A percentile compares a stretch with the other conserved stretches of the same genome.
phyloP scores from a whole-genome alignment of 2,329 filamentous ascomycete genomes.

The Fusarium pseudonygamai region DNA sequence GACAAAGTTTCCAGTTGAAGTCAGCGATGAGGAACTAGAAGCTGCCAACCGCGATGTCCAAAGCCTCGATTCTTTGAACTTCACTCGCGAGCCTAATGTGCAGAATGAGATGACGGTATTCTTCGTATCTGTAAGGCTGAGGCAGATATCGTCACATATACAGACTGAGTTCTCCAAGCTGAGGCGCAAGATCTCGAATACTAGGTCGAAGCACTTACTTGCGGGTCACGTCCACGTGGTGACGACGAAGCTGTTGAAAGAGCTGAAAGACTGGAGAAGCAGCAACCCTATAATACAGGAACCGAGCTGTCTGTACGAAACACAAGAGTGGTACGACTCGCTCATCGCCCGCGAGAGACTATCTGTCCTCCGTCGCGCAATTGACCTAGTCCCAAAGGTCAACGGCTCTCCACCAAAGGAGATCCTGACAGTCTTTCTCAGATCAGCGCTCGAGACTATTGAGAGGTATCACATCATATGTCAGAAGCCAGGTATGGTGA shows the following conservation, averaged over 20 bases:
- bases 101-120: constrained; percentile 44
- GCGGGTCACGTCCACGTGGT: constrained; percentile 39
- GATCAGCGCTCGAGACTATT: constrained; percentile 51
- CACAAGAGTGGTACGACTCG: constrained; percentile 56
- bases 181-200: background rate
- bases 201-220: background rate
- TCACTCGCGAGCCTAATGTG: background rate
- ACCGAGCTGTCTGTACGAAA: constrained; percentile 54
- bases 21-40: constrained; percentile 26
- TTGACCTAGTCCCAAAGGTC: constrained; percentile 50
- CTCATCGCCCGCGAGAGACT: constrained; percentile 53
- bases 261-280: constrained; percentile 50
- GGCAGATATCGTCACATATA: constrained; percentile 53
- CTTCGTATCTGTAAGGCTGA: constrained; percentile 49
- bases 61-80: background rate
- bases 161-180: constrained; percentile 44
- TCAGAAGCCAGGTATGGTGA: constrained; percentile 47
- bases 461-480: constrained; percentile 51
- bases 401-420: constrained; percentile 47
- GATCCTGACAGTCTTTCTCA: constrained; percentile 47
- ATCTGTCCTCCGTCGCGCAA: constrained; percentile 52
- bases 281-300: constrained; percentile 45
- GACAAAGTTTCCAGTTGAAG: constrained; percentile 23
- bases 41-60: background rate
- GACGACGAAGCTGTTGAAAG: constrained; percentile 44